A percentile compares a stretch with the other conserved stretches of the same genome.
phyloP scores from a whole-genome alignment of 768 basidiomycete genomes.

The Amanita fuliginea region DNA sequence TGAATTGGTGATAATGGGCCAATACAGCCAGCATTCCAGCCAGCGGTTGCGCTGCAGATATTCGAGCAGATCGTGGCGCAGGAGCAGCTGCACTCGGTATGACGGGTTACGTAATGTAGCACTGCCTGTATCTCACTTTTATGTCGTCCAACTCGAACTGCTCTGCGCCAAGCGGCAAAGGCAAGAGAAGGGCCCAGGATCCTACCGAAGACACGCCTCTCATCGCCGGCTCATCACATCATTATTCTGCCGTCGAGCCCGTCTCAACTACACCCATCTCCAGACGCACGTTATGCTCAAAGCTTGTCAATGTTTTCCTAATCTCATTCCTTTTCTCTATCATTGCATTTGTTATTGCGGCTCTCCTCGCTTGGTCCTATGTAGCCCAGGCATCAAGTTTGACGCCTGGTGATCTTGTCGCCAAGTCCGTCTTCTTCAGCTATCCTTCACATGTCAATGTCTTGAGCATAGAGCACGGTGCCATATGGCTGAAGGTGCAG shows the following conservation, averaged over 20 bases:
- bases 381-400: constrained; percentile 41
- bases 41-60: constrained; percentile 44
- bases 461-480: constrained; percentile 43
- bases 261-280: constrained; percentile 13
- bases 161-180: constrained; percentile 26
- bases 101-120: background rate
- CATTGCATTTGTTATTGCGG: constrained; percentile 29
- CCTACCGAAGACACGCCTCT: constrained; percentile 47
- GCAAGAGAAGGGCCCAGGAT: constrained; percentile 39
- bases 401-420: constrained; percentile 48
- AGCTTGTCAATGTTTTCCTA: constrained; percentile 43
- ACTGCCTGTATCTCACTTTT: too few relatives aligned
- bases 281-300: constrained; percentile 22
- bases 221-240: constrained; percentile 26
- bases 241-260: constrained; percentile 17
- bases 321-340: constrained; percentile 41
- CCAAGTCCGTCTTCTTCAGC: constrained; percentile 39
- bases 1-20: background rate
- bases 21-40: constrained; percentile 49
- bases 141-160: background rate
- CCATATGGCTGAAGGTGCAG: constrained; percentile 46
- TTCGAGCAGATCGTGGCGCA: constrained; percentile 43
- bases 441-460: constrained; percentile 57
- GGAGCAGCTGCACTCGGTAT: constrained; percentile 43
- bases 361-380: constrained; percentile 56